Evolutionary conservation across 108 stramenopile species (phyloP).

Genomic region (Stephanodiscus triporus): DNA sequence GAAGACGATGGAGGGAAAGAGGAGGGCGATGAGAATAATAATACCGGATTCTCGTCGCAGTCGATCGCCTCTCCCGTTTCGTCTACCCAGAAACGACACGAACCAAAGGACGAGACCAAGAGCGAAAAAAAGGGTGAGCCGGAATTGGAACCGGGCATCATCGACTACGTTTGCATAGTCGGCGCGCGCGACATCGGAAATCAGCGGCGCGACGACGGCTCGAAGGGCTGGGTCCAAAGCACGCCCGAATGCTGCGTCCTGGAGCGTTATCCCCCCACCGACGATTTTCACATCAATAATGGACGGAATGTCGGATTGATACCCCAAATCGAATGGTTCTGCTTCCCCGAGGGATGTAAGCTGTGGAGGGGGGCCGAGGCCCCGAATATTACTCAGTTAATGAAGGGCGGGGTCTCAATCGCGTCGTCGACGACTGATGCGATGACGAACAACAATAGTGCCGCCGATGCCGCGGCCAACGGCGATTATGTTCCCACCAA

Average conservation of each 20-base stretch:
- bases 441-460: background rate
- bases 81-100: background rate
- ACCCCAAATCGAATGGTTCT: conserved; percentile 86
- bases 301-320: conserved; percentile 62
- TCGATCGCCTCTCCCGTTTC: background rate
- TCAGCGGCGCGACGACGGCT: conserved; percentile 68
- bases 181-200: conserved; percentile 82
- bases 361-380: conserved; percentile 84
- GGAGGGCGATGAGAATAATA: conserved; percentile 5
- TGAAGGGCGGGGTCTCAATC: conserved; percentile 2
- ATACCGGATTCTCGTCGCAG: background rate
- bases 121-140: conserved; percentile 63
- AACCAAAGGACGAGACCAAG: background rate
- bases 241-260: conserved; percentile 77
- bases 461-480: background rate
- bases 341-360: conserved; percentile 81
- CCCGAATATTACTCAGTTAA: conserved; percentile 60
- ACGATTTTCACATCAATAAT: conserved; percentile 70
- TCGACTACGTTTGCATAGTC: conserved; percentile 80
- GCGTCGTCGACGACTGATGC: background rate
- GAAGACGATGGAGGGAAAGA: conserved; percentile 12
- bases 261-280: conserved; percentile 79
- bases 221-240: conserved; percentile 83
- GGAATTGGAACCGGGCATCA: conserved; percentile 70
- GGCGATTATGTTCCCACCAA: conserved; percentile 40